These are phyloP conservation scores for Rhizopus arrhizus DNA, from an alignment of 371 early-diverging fungal genomes.

Conservation along the genomic window DNA sequence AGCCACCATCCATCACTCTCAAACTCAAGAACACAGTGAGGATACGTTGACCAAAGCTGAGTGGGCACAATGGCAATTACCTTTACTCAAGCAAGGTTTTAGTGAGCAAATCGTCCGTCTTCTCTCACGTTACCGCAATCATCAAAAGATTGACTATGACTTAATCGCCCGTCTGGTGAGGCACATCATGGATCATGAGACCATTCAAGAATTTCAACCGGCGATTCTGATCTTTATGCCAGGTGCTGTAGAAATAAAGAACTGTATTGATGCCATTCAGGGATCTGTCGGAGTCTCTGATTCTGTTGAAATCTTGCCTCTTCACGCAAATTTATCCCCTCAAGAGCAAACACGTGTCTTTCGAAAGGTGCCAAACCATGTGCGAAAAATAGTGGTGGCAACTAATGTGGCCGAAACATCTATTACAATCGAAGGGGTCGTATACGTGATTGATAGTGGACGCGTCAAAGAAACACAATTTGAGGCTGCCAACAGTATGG, in stretches of 20 bases:
- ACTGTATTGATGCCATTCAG: constrained; percentile 62
- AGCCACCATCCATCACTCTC: constrained; percentile 41
- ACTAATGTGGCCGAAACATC: constrained; percentile 97
- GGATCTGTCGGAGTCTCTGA: constrained; percentile 27
- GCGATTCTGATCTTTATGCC: constrained; percentile 79
- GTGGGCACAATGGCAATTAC: constrained; percentile 49
- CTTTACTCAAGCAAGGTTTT: constrained; percentile 50
- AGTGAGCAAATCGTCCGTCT: constrained; percentile 50
- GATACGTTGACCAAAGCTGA: constrained; percentile 33
- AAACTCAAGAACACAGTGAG: constrained; percentile 36
- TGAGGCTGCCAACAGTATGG: constrained; percentile 65
- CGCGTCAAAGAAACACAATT: constrained; percentile 79
- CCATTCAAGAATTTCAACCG: constrained; percentile 36
- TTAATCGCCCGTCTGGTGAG: constrained; percentile 63
- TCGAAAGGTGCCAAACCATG: constrained; percentile 56
- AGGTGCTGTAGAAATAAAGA: constrained; percentile 77
- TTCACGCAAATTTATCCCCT: constrained; percentile 80
- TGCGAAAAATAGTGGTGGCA: constrained; percentile 86
- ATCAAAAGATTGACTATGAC: constrained; percentile 69
- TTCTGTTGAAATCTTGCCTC: constrained; percentile 52
- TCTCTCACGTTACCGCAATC: constrained; percentile 46
- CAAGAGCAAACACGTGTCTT: constrained; percentile 72
- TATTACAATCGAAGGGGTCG: constrained; percentile 90
- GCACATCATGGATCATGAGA: constrained; percentile 60
- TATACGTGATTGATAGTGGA: constrained; percentile 92